These are phyloP conservation scores for Trametes meyenii DNA, from an alignment of 768 basidiomycete species.

Conservation along the genomic window DNA sequence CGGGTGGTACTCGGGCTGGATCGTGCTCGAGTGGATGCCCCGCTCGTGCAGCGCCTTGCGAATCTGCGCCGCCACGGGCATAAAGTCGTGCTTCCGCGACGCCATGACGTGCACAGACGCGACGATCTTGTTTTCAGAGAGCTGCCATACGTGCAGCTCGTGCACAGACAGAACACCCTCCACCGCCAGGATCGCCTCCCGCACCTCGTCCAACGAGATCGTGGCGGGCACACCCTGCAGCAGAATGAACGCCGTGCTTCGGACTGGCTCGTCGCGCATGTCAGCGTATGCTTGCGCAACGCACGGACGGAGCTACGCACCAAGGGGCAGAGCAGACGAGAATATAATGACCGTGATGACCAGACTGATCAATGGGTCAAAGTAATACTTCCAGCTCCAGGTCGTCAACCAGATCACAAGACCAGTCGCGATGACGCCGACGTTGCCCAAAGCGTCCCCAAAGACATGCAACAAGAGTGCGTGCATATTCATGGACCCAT, in stretches of 20 bases:
- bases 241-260: slow-evolving; percentile 91
- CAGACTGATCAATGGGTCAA: slow-evolving; percentile 90
- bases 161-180: slow-evolving; percentile 89
- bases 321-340: slow-evolving; percentile 90
- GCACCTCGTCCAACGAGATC: slow-evolving; percentile 88
- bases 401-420: slow-evolving; percentile 90
- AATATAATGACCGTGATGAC: slow-evolving; percentile 97
- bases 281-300: not conserved
- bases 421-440: slow-evolving; percentile 95
- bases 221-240: slow-evolving; percentile 92
- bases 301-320: slow-evolving; percentile 41
- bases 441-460: slow-evolving; percentile 96
- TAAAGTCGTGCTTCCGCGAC: slow-evolving; percentile 82
- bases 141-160: slow-evolving; percentile 96
- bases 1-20: slow-evolving; percentile 82
- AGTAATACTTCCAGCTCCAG: slow-evolving; percentile 88
- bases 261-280: slow-evolving; percentile 57
- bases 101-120: slow-evolving; percentile 95
- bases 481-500: slow-evolving; percentile 94
- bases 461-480: slow-evolving; percentile 93
- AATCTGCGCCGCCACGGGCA: slow-evolving; percentile 85
- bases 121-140: slow-evolving; percentile 93
- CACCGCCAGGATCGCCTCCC: slow-evolving; percentile 76
- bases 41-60: slow-evolving; percentile 83
- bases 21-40: slow-evolving; percentile 94